Evolutionary conservation across 331 rosid species (phyloP), one percentile per base, ranked within the genome.

Genomic region (Telfairia occidentalis): DNA sequence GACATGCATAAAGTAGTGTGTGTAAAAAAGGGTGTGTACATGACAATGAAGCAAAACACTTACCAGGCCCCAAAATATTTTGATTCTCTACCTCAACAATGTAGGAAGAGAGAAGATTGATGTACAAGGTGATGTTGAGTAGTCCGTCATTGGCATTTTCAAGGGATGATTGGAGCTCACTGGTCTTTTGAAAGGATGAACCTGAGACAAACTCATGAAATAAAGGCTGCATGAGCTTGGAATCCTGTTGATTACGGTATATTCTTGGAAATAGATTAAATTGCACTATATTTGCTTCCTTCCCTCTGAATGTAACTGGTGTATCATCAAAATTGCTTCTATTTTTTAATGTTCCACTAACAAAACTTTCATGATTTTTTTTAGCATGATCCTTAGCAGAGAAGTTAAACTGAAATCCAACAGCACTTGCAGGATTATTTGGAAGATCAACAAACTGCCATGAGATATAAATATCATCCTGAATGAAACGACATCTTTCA

Each of bases 201-300:
- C 99, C 99, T 0, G 99, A 90, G 48, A 92, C 85, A 84, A 95
- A 95, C 87, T 92, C 97, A 57, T 88, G 97, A 81, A 86, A 95
- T 70, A 95, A 74, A 82, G 99, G 99, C 78, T 95, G 97, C 79
- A 95, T 82, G 77, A 92, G 90, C 88, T 86, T 90, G 43, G 92
- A 83, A 80, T 84, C 88, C 46, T 86, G 92, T 66, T 90, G 78
- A 71, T 83, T 86, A 50, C 3, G 88, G 85, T 90, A 92, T 78
- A 95, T 82, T 77, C 76, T 86, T 4, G 99, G 99, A 80, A 95
- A 95, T 53, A 95, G 80, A 77, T 82, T 92, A 83, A 95, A 90
- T 40, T 90, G 90, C 85, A 92, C 76, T 58, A 95, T 72, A 82
- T 90, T 92, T 74, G 96, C 54, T 78, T 54, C 55, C 67, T 63